phyloP scores from a whole-genome alignment of 1,139 yeast genomes.

The Casaregolazyma suthepensis region DNA sequence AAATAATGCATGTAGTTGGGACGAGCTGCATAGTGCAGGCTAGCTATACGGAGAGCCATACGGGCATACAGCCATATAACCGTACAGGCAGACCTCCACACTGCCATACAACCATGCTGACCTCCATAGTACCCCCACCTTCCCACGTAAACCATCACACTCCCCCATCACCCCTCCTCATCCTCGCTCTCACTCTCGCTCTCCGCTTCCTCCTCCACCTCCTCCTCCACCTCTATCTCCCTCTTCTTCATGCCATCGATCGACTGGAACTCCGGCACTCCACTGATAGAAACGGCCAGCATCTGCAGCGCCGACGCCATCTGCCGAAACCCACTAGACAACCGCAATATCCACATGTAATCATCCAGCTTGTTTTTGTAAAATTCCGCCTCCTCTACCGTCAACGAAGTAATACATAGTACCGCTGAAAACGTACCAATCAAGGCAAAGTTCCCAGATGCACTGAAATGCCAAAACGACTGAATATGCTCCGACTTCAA shows the following conservation, averaged over 20 bases:
- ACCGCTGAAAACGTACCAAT: slow-evolving; percentile 85
- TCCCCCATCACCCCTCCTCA: too few species aligned
- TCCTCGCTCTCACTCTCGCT: slow-evolving; percentile 3
- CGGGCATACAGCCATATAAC: too few species aligned
- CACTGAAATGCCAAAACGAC: slow-evolving; percentile 82
- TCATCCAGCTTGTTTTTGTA: slow-evolving; percentile 65
- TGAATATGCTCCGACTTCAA: slow-evolving; percentile 76
- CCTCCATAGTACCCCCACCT: not conserved
- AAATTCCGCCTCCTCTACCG: slow-evolving; percentile 51
- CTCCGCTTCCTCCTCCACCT: slow-evolving; percentile 6
- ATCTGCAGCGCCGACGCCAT: slow-evolving; percentile 63
- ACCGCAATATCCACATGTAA: slow-evolving; percentile 68
- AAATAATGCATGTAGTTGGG: too few species aligned
- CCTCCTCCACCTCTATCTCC: slow-evolving; percentile 6
- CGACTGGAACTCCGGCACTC: slow-evolving; percentile 19
- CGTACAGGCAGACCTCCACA: too few species aligned
- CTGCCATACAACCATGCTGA: too few species aligned
- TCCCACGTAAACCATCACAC: too few species aligned
- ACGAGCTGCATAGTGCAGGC: too few species aligned
- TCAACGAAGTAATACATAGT: slow-evolving; percentile 38
- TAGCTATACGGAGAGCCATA: too few species aligned
- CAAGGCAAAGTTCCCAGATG: slow-evolving; percentile 68
- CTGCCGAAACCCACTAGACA: slow-evolving; percentile 68
- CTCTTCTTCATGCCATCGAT: slow-evolving; percentile 6
- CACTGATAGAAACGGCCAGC: slow-evolving; percentile 41